These are phyloP conservation scores for Podaxis pistillaris DNA, from an alignment of 768 basidiomycete species.

Conservation along the genomic window DNA sequence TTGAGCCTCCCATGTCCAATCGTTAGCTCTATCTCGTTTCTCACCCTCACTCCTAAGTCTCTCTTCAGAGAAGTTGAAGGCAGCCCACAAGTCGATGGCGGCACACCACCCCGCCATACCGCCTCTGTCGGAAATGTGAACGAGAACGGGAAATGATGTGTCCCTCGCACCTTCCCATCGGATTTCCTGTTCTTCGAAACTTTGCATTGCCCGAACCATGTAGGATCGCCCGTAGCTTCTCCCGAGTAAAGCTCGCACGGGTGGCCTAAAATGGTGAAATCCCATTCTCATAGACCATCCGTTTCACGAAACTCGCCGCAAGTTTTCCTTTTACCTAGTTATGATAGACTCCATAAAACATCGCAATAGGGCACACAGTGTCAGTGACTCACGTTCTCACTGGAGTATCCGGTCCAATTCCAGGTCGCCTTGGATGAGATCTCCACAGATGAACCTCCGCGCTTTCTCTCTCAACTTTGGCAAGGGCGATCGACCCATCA, in stretches of 20 bases:
- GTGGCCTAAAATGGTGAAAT: constrained; percentile 11
- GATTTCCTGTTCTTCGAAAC: constrained; percentile 21
- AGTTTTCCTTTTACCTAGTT: neutral
- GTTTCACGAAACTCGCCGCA: neutral
- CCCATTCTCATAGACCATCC: neutral
- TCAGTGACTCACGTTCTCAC: neutral
- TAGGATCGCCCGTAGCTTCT: constrained; percentile 29
- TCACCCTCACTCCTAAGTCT: constrained; percentile 29
- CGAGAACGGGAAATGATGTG: constrained; percentile 38
- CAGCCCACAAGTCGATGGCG: constrained; percentile 16
- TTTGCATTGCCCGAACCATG: neutral
- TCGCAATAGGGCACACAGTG: too few species aligned
- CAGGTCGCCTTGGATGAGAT: constrained; percentile 18
- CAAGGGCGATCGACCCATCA: constrained; percentile 17
- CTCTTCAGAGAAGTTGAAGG: constrained; percentile 34
- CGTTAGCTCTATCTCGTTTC: constrained; percentile 35
- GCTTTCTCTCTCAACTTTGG: constrained; percentile 2
- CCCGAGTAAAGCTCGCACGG: constrained; percentile 25
- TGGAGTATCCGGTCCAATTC: constrained; percentile 18
- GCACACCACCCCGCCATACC: constrained; percentile 7
- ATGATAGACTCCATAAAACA: too few species aligned
- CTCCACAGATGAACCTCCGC: constrained; percentile 22
- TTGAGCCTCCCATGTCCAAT: constrained; percentile 36
- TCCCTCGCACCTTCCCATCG: constrained; percentile 32
- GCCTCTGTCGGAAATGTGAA: constrained; percentile 35